Evolutionary conservation across 768 basidiomycete genomes (phyloP).

Genomic region (Nidularia sp.): DNA sequence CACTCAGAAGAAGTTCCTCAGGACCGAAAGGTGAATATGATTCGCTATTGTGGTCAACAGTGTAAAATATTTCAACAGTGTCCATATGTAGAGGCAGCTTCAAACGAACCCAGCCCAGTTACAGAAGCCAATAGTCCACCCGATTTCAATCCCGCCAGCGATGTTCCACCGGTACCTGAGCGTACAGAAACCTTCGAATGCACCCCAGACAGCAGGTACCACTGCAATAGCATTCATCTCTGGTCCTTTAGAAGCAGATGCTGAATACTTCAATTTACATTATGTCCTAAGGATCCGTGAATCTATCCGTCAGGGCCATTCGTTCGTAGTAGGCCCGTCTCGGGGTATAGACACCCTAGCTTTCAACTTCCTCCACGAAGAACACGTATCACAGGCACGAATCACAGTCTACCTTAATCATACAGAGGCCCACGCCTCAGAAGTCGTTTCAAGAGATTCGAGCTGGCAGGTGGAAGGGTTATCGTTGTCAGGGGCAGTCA

Average conservation of each 20-base stretch:
- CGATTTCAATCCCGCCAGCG: too few relatives aligned
- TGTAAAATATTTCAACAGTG: too few relatives aligned
- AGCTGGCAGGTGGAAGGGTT: constrained; percentile 9
- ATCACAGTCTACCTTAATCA: constrained; percentile 15
- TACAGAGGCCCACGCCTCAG: constrained; percentile 7
- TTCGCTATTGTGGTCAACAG: too few relatives aligned
- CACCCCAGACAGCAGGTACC: too few relatives aligned
- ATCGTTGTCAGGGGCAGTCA: constrained; percentile 14
- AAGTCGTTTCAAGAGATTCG: constrained; percentile 7
- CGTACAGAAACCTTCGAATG: too few relatives aligned
- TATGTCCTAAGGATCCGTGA: constrained; percentile 9
- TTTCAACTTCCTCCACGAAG: constrained; percentile 9
- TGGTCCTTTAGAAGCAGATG: constrained; percentile 5
- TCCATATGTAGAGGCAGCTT: too few relatives aligned
- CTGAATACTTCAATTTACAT: constrained; percentile 11
- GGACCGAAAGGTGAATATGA: too few relatives aligned
- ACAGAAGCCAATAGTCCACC: too few relatives aligned
- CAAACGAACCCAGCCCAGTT: too few relatives aligned
- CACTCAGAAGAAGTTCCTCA: too few relatives aligned
- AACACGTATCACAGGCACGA: constrained; percentile 7
- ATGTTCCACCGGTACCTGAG: too few relatives aligned
- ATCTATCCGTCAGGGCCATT: constrained; percentile 13
- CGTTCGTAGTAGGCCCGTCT: constrained; percentile 16
- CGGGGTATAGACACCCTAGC: constrained; percentile 15
- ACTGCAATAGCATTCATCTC: too few relatives aligned